Evolutionary conservation across 306 rosid genomes (phyloP), one percentile per base, ranked within the genome.

Genomic region (Fragaria nilgerrensis): DNA sequence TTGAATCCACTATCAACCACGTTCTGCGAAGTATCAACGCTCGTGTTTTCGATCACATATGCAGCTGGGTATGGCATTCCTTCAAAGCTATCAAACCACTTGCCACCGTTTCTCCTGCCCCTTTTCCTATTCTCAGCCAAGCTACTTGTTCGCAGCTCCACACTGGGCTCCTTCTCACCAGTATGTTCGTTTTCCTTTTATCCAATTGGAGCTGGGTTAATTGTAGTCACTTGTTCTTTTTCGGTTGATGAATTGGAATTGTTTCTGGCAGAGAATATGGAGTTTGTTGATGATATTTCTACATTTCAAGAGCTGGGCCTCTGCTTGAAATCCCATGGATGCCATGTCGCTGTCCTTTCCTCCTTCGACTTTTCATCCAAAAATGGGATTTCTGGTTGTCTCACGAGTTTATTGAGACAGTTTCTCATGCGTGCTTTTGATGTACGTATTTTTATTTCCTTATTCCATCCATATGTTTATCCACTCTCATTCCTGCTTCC

Each of bases 361-460:
- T 89, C 96, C 14, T 69, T 72, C 16, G 97, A 90, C 50, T 81
- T 95, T 76, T 86, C 96, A 3, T 72, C 85, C 64, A 95, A 90
- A 82, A 95, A 74, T 81, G 97, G 97, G 78, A 85, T 92, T 83
- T 89, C 92, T 74, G 97, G 92, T 81, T 95, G 96, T 83, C 81
- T 95, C 80, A 88, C 82, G 78, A 90, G 93, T 69, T 84, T 95
- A 75, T 61, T 90, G 84, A 90, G 90, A 80, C 97, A 89, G 86
- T 88, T 88, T 78, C 67, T 90, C 59, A 79, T 68, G 79, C 68
- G 63, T 75, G 47, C 89, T 37, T 74, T 88, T 4, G 96, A 95
- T 64, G 97, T 92, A 80, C 75, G 91, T 83, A 17, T 64, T 48
- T 59, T 14, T 25, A 41, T 49, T 20, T 75, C 45, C 36, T 25